Evolutionary conservation across 2,329 filamentous ascomycete genomes (phyloP), one percentile per base, ranked within the genome.

Genomic region (Trichoderma breve): DNA sequence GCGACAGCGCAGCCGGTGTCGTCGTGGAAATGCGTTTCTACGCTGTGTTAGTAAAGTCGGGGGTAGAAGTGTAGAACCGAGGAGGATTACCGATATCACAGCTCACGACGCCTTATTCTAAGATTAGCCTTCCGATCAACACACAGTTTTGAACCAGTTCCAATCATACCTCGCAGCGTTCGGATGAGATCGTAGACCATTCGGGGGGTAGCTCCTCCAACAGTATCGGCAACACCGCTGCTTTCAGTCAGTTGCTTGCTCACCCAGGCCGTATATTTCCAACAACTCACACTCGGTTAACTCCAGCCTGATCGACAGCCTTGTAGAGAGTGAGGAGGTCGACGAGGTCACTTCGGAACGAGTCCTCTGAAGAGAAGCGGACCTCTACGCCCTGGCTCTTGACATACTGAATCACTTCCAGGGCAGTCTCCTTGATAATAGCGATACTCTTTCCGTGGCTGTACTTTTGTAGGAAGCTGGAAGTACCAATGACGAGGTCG

Each of bases 361-460:
- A 95, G 81, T 74, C 73, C 32, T 74, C 73, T 18, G 53, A 91
- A 60, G 91, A 94, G 83, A 82, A 81, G 28, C 80, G 79, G 55
- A 82, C 78, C 71, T 81, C 76, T 32, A 77, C 73, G 11, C 76
- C 76, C 75, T 76, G 74, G 67, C 85, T 89, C 87, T 95, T 95
- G 85, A 96, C 91, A 79, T 91, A 95, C 79, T 94, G 85, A 75
- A 96, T 95, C 73, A 96, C 93, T 81, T 95, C 93, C 73, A 95
- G 89, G 71, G 93, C 93, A 43, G 91, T 89, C 84, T 93, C 92
- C 83, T 86, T 75, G 72, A 82, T 94, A 79, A 91, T 92, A 76
- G 89, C 91, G 90, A 97, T 95, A 78, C 94, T 92, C 88, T 97
- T 97, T 81, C 94, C 93, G 82, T 96, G 93, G 72, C 90, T 93